Conservation (phyloP, 176 grass and related monocot species). For the Elymus sibiricus region DNA sequence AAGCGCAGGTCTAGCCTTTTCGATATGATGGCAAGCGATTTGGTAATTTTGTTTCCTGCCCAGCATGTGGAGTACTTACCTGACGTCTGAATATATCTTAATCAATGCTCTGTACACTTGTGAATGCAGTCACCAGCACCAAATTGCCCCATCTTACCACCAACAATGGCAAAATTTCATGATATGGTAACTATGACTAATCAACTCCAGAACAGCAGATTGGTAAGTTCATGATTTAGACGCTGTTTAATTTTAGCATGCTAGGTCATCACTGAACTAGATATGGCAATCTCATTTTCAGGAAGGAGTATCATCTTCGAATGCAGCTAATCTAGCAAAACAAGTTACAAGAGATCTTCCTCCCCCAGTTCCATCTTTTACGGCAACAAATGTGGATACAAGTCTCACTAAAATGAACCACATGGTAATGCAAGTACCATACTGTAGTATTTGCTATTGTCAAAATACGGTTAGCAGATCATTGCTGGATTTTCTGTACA, state of each 20-base stretch:
- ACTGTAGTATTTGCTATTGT: background rate
- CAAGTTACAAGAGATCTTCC: conserved; percentile 34
- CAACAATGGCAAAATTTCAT: conserved; percentile 41
- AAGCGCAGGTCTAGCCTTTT: conserved; percentile 73
- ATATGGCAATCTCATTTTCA: conserved; percentile 21
- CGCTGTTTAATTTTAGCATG: conserved; percentile 7
- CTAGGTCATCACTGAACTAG: conserved; percentile 13
- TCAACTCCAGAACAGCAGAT: conserved; percentile 38
- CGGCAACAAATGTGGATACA: conserved; percentile 29
- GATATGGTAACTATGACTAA: conserved; percentile 44
- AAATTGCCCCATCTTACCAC: conserved; percentile 38
- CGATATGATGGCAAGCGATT: conserved; percentile 45
- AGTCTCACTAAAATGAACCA: conserved; percentile 33
- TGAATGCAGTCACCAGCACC: conserved; percentile 44
- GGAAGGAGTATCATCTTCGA: conserved; percentile 47
- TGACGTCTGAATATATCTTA: conserved; percentile 20
- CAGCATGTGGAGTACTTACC: conserved; percentile 3
- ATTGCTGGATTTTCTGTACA: conserved; percentile 2
- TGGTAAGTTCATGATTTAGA: conserved; percentile 40
- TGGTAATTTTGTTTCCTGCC: conserved; percentile 39
- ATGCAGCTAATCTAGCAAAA: conserved; percentile 24
- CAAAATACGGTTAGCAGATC: conserved; percentile 2
- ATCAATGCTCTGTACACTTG: conserved; percentile 5
- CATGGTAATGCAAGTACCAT: conserved; percentile 39
- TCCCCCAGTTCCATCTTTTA: conserved; percentile 34